Conservation (phyloP, 1,284 basidiomycete genomes). For the Melampsora larici-populina region DNA sequence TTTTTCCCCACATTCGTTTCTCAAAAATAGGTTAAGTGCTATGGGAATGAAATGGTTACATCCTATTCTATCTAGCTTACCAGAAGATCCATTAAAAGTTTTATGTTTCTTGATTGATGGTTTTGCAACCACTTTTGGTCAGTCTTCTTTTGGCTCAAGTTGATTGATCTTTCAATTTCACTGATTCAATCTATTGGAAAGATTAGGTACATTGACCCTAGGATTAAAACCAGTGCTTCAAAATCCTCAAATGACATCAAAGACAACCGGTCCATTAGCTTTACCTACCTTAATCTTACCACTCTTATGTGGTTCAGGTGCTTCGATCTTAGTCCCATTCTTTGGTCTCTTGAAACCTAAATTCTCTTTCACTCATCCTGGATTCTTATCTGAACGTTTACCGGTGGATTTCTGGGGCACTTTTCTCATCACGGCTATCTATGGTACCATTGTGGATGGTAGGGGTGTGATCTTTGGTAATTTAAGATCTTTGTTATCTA, state of each 20-base stretch:
- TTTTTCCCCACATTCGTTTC: too few relatives aligned
- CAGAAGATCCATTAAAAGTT: conserved; percentile 22
- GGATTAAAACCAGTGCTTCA: conserved; percentile 27
- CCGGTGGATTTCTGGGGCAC: conserved; percentile 37
- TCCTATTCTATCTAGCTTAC: conserved; percentile 19
- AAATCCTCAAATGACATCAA: conserved; percentile 1
- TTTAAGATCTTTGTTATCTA: not conserved
- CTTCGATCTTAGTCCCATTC: conserved; percentile 34
- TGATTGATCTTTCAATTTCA: not conserved
- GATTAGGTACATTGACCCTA: conserved; percentile 28
- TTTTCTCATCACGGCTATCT: conserved; percentile 22
- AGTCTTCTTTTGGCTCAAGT: not conserved
- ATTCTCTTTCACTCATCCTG: conserved; percentile 33
- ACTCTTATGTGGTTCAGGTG: conserved; percentile 37
- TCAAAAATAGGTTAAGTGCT: conserved; percentile 14
- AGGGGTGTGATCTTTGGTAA: conserved; percentile 32
- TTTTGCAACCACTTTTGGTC: conserved; percentile 39
- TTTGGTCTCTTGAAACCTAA: conserved; percentile 37
- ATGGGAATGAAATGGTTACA: conserved; percentile 36
- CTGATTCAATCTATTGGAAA: not conserved
- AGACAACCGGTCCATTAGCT: conserved; percentile 16
- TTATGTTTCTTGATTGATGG: conserved; percentile 33
- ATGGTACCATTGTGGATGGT: conserved; percentile 39
- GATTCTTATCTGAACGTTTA: conserved; percentile 26
- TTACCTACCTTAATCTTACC: conserved; percentile 36